Evolutionary conservation across 768 basidiomycete species (phyloP).

Genomic region (Suillus placidus): DNA sequence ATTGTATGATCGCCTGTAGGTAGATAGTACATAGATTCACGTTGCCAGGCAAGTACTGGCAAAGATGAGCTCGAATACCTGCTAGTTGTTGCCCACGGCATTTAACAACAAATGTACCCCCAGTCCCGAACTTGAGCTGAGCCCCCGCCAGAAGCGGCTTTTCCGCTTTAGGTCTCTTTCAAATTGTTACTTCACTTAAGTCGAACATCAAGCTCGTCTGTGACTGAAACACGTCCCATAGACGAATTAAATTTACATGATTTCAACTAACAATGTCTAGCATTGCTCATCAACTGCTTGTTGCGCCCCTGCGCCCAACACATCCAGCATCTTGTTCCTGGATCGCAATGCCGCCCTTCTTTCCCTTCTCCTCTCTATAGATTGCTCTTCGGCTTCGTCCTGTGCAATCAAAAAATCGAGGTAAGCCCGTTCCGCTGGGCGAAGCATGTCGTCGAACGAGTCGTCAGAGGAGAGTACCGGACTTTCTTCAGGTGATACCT

Average conservation of each 20-base stretch:
- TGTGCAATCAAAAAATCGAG: constrained; percentile 3
- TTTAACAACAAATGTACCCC: no score
- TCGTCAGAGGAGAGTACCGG: not conserved
- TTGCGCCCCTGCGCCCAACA: constrained; percentile 14
- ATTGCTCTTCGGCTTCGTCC: constrained; percentile 4
- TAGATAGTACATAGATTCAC: constrained; percentile 2
- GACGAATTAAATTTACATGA: not conserved
- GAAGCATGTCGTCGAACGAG: not conserved
- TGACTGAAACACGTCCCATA: not conserved
- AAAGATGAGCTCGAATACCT: not conserved
- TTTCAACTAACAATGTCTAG: not conserved
- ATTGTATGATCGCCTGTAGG: not conserved
- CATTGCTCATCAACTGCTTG: constrained; percentile 7
- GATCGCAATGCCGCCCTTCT: constrained; percentile 14
- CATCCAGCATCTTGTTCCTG: constrained; percentile 13
- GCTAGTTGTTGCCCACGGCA: not conserved
- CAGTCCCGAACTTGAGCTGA: no score
- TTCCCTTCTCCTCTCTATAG: not conserved
- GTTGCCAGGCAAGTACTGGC: not conserved
- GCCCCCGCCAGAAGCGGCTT: no score
- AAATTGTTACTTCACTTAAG: no score
- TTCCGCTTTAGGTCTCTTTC: no score
- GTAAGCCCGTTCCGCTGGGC: constrained; percentile 2
- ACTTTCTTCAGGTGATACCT: not conserved
- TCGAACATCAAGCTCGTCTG: no score